phyloP scores from a whole-genome alignment of 2,329 filamentous ascomycete species.

The Stagonosporopsis cucurbitacearum region DNA sequence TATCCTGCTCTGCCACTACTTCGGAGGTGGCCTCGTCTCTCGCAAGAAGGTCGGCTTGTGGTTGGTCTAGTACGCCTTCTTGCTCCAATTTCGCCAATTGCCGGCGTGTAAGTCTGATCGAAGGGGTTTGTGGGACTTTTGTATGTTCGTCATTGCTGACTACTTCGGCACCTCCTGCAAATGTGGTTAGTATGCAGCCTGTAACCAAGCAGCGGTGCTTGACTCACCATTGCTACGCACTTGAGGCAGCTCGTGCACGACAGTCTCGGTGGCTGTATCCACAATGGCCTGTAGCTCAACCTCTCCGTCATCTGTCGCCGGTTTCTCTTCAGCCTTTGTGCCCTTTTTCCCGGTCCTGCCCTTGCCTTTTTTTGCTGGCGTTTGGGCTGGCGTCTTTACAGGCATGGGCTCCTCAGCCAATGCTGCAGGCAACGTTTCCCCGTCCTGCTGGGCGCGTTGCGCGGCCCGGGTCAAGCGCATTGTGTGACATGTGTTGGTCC shows the following conservation, averaged over 20 bases:
- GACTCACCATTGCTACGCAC: conserved; percentile 29
- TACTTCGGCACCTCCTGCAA: conserved; percentile 28
- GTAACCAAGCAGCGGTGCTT: not conserved
- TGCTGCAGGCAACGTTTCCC: conserved; percentile 34
- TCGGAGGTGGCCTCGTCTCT: not conserved
- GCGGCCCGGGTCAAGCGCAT: conserved; percentile 56
- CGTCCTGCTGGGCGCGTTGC: conserved; percentile 50
- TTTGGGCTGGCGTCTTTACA: conserved; percentile 30
- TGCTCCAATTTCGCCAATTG: conserved; percentile 46
- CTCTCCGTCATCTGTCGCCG: conserved; percentile 26
- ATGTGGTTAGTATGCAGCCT: conserved; percentile 24
- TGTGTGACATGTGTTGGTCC: conserved; percentile 9
- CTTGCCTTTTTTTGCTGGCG: conserved; percentile 42
- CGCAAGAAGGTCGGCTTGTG: conserved; percentile 20
- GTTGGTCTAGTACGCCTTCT: conserved; percentile 35
- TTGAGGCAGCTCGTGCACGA: conserved; percentile 28
- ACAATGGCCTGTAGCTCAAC: conserved; percentile 31
- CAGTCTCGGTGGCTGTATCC: conserved; percentile 28
- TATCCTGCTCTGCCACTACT: not conserved
- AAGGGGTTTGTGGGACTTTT: conserved; percentile 33
- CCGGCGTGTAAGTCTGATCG: conserved; percentile 44
- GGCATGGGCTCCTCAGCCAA: conserved; percentile 25
- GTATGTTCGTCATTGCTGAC: conserved; percentile 32
- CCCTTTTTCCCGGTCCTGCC: conserved; percentile 42
- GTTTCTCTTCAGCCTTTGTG: conserved; percentile 33